Base-by-base conservation (phyloP, 2,329 filamentous ascomycete species). In the Paraconiothyrium sp. region DNA sequence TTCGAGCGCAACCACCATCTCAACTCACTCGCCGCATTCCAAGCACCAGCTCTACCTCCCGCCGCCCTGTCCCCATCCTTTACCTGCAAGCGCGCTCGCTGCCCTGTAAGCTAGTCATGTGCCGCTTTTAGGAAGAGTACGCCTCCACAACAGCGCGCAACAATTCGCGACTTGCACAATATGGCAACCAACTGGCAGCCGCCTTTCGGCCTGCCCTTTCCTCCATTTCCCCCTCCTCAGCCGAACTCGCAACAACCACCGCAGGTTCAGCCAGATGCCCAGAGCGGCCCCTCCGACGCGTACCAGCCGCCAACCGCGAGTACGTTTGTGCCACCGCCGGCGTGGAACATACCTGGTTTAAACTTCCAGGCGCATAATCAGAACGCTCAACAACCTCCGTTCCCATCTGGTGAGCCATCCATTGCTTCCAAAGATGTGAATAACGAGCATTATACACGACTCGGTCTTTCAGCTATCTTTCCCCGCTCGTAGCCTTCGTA, bases 101-200 rank as follows among this genome's bases (percentile, higher is more conserved):
- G 34, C 32, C 32, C n/a, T 39, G 7, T 39, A 8, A 24, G 41
- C 54, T 22, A 30, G 54, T 41, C 14, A 56, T 56, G 54, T 34
- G 43, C 13, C 35, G 41, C 30, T 27, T 27, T 16, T 56, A 46
- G 32, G 8, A 13, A n/a, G n/a, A 44, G 11, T 32, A 24, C 22
- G 14, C 39, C 16, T 46, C 43, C 27, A 16, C 39, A 20, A 44
- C 27, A 46, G 48, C 57, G 50, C 49, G 49, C 43, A 39, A 16
- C 43, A 39, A 16, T 24, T 10, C 46, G 10, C 47, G 20, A 32
- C 50, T 46, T 20, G 39, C n/a, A 48, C 63, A 56, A 35, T 32
- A 77, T 77, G 75, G 73, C 73, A 16, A 73, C 70, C 67, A 70
- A 75, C 63, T 69, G 69, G 54, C 73, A 70, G 57, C 72, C 71